Base-by-base conservation (phyloP, 2,329 filamentous ascomycete genomes). In the Akanthomyces dipterigenus region DNA sequence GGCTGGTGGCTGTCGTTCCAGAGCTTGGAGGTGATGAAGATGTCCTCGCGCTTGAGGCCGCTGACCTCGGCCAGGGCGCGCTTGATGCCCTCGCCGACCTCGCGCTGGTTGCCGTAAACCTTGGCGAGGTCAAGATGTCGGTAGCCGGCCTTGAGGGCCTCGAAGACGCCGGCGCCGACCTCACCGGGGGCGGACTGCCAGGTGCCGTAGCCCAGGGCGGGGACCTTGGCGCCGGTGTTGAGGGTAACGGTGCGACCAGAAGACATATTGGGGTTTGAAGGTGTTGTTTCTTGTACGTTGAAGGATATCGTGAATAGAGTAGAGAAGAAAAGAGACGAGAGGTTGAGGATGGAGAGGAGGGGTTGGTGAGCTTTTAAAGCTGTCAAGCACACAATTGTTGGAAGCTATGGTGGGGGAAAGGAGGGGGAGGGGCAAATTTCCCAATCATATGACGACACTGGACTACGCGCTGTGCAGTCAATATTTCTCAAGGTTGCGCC, bases 1-100 rank as follows among this genome's bases (percentile, higher is more conserved):
- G 87, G 84, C 72, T 81, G 83, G 68, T 86, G 83, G 76, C 68
- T 70, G 67, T 87, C 87, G 67, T 80, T 80, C 78, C 78, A 80
- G 34, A 90, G 80, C 79, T 90, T 90, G 66, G 85, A 88, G 60
- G 87, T 90, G 67, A 85, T 76, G 75, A 82, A 86, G 70, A 85
- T 80, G 66, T 85, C 78, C 65, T 78, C 75, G 16, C 82, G 78
- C 68, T 80, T 78, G 24, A 86, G 75, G 46, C 80, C 81, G 14
- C 79, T 77, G 63, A 82, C 74, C 55, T 79, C 77, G 7, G 69
- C 70, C 28, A 77, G 65, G 49, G 77, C 77, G 68, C 73, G 74
- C 70, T 77, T 78, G 67, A 86, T 80, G 38, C 82, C 83, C 66
- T 80, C 71, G 38, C 80, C 83, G 38, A 85, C 82, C 70, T 85